phyloP scores from a whole-genome alignment of 805 yeast species.

The Pichia sporocuriosa region DNA sequence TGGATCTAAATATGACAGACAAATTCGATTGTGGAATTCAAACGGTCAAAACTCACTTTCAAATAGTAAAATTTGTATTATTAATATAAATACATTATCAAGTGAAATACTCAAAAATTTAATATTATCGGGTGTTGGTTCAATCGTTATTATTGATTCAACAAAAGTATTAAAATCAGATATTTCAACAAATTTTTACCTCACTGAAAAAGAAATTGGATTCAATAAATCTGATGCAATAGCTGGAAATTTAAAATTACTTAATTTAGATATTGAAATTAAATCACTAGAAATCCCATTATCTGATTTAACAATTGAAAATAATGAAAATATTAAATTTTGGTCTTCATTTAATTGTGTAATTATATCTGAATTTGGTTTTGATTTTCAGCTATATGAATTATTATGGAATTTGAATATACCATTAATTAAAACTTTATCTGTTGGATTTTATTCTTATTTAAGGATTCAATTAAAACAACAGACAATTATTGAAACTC shows the following conservation, averaged over 20 bases:
- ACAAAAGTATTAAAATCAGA: constrained; percentile 35
- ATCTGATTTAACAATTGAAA: constrained; percentile 2
- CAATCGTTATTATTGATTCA: constrained; percentile 52
- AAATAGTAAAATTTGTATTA: constrained; percentile 50
- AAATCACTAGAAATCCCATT: too few relatives aligned
- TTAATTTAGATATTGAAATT: constrained; percentile 58
- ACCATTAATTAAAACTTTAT: constrained; percentile 47
- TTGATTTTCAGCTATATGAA: constrained; percentile 1
- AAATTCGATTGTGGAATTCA: constrained; percentile 78
- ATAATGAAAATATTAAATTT: constrained; percentile 13
- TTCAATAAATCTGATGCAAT: constrained; percentile 34
- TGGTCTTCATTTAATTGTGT: constrained; percentile 49
- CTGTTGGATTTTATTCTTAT: constrained; percentile 62
- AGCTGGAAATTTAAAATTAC: constrained; percentile 38
- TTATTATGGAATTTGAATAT: constrained; percentile 38
- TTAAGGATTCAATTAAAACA: constrained; percentile 47
- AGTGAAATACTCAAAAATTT: constrained; percentile 73
- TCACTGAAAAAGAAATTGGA: constrained; percentile 40
- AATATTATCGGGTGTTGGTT: constrained; percentile 63
- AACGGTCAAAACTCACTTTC: constrained; percentile 64
- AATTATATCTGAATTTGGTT: constrained; percentile 22
- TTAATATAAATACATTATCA: constrained; percentile 51
- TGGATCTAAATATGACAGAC: constrained; percentile 71
- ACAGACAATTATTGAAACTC: constrained; percentile 69
- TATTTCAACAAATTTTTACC: constrained; percentile 57